Conservation (phyloP, 2,329 filamentous ascomycete species). For the Daldinia sp. region DNA sequence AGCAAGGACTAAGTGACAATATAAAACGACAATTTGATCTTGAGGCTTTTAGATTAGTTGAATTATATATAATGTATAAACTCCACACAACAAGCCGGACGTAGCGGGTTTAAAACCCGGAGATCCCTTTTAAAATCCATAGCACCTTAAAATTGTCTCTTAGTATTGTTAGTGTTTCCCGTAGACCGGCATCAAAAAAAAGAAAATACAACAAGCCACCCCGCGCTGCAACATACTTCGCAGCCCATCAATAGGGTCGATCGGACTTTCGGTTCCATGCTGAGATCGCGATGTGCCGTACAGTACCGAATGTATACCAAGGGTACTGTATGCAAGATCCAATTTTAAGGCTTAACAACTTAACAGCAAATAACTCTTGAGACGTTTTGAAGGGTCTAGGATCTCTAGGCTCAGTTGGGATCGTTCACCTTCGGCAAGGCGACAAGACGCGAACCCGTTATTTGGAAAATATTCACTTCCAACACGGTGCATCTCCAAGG, state of each 20-base stretch:
- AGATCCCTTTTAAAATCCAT: not conserved
- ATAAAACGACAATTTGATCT: no score
- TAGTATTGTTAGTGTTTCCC: not conserved
- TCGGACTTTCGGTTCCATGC: not conserved
- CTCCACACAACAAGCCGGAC: not conserved
- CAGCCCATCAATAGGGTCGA: not conserved
- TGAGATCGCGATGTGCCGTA: not conserved
- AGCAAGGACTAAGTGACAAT: not conserved
- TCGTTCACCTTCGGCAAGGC: not conserved
- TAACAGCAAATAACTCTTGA: not conserved
- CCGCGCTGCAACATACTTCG: not conserved
- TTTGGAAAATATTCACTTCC: not conserved
- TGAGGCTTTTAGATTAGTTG: not conserved
- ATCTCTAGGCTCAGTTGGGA: not conserved
- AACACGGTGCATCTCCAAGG: not conserved
- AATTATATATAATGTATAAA: not conserved
- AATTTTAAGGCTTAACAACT: not conserved
- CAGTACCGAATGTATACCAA: not conserved
- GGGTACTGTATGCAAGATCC: not conserved
- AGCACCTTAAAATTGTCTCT: not conserved
- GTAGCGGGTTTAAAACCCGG: conserved; percentile 2
- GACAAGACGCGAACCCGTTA: not conserved
- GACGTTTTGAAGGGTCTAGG: not conserved
- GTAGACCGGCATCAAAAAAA: not conserved
- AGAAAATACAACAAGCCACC: not conserved